These are phyloP conservation scores for Agaricus subrufescens DNA, from an alignment of 768 basidiomycete genomes.

Conservation along the genomic window DNA sequence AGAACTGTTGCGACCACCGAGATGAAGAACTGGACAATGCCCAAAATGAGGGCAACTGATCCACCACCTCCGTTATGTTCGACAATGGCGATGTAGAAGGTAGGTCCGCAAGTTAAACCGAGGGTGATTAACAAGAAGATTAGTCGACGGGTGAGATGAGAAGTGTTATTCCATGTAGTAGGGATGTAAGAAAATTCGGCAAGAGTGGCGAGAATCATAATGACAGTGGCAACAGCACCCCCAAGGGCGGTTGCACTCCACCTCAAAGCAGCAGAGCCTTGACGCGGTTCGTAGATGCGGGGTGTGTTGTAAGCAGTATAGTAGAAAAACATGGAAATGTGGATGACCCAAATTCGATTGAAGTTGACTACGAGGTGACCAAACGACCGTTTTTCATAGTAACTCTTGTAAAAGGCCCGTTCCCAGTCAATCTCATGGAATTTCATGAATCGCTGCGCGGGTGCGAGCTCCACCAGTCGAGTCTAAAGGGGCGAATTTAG, in stretches of 20 bases:
- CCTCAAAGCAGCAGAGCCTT: conserved; percentile 68
- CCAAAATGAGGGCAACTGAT: conserved; percentile 82
- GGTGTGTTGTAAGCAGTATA: conserved; percentile 96
- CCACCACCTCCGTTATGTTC: conserved; percentile 59
- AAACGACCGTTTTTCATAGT: conserved; percentile 95
- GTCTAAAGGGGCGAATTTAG: conserved; percentile 43
- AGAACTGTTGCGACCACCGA: conserved; percentile 81
- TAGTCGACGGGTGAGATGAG: conserved; percentile 88
- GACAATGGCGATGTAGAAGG: conserved; percentile 89
- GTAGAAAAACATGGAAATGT: conserved; percentile 92
- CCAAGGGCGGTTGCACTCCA: conserved; percentile 96
- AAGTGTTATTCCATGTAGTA: conserved; percentile 97
- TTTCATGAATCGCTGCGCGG: conserved; percentile 92
- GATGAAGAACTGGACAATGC: conserved; percentile 95
- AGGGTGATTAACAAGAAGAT: conserved; percentile 89
- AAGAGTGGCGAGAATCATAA: conserved; percentile 94
- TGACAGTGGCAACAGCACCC: conserved; percentile 91
- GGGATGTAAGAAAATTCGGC: conserved; percentile 98
- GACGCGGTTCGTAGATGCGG: conserved; percentile 64
- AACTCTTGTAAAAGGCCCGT: conserved; percentile 97
- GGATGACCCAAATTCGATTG: conserved; percentile 99
- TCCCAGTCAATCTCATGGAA: conserved; percentile 98
- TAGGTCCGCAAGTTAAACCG: conserved; percentile 87
- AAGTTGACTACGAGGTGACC: conserved; percentile 98
- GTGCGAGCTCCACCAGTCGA: conserved; percentile 85